These are phyloP conservation scores for slime mould (Dictyostelium discoideum) DNA, from an alignment of 78 protist species.

Conservation along the genomic window dicty_2.7 NC_007090.3:5226001-5226500, in stretches of 20 bases:
- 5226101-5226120: not conserved
- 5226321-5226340: slow-evolving; percentile 49
- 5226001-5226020: slow-evolving; percentile 46
- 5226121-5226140: not conserved
- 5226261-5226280: slow-evolving; percentile 13
- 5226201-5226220: slow-evolving; percentile 12
- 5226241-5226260: slow-evolving; percentile 22
- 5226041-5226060: not conserved
- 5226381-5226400: not conserved
- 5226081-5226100: not conserved
- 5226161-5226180: slow-evolving; percentile 50
- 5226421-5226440: not conserved
- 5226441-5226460: not conserved
- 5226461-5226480: not conserved
- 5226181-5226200: slow-evolving; percentile 20
- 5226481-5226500: not conserved
- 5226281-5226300: slow-evolving; percentile 4
- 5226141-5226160: not conserved
- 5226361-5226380: slow-evolving; percentile 16
- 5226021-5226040: not conserved
- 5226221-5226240: not conserved
- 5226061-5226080: slow-evolving; percentile 10
- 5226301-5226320: slow-evolving; percentile 8
- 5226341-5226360: slow-evolving; percentile 59
- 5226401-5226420: slow-evolving; percentile 4